Evolutionary conservation across 345 rosid genomes (phyloP).

Genomic region (Salix udensis): DNA sequence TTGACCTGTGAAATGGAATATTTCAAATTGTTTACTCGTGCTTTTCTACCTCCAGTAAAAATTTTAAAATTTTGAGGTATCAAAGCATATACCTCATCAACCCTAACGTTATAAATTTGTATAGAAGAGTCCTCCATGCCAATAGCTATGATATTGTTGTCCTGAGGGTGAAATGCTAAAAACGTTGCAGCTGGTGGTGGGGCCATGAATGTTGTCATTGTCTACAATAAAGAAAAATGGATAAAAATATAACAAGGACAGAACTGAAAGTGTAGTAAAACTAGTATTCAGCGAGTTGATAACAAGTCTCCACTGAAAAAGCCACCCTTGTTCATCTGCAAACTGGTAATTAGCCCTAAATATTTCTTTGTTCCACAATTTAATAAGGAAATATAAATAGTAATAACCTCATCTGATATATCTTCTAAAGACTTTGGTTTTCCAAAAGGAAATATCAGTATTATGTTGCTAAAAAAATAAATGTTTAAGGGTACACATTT

Average conservation of each 20-base stretch:
- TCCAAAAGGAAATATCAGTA: not conserved
- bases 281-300: not conserved
- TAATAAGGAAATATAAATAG: not conserved
- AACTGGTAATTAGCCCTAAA: not conserved
- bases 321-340: not conserved
- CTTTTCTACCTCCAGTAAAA: slow-evolving; percentile 8
- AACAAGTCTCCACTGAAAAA: not conserved
- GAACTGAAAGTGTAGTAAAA: not conserved
- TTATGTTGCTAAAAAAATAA: not conserved
- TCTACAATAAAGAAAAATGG: slow-evolving; percentile 40
- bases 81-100: slow-evolving; percentile 49
- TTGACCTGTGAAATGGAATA: slow-evolving; percentile 43
- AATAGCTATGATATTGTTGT: slow-evolving; percentile 69
- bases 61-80: slow-evolving; percentile 8
- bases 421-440: not conserved
- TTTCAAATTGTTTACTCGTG: not conserved
- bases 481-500: not conserved
- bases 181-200: slow-evolving; percentile 82
- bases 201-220: slow-evolving; percentile 73
- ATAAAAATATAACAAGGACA: not conserved
- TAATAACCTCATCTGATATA: not conserved
- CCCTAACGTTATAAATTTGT: slow-evolving; percentile 59
- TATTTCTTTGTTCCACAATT: not conserved
- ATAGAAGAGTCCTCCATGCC: slow-evolving; percentile 84
- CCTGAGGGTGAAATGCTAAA: slow-evolving; percentile 74